phyloP scores from a whole-genome alignment of 257 asterid genomes.

The Hygrophila difformis region DNA sequence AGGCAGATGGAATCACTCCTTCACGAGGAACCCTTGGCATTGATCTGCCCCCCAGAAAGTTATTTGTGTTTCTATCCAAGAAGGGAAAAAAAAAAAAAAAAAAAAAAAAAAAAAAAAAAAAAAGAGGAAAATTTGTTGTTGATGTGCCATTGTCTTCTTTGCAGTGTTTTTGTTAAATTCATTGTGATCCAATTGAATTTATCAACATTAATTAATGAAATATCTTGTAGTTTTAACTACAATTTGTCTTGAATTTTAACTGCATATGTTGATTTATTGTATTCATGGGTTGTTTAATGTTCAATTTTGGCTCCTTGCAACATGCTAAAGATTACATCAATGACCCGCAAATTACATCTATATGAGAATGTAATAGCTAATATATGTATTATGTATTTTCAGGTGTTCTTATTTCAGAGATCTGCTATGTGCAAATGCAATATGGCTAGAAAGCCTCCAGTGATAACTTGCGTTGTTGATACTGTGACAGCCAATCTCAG shows the following conservation, averaged over 20 bases:
- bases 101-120: too few relatives aligned
- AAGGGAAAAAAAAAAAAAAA: too few relatives aligned
- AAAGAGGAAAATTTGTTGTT: background rate
- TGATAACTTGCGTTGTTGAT: slow-evolving; percentile 64
- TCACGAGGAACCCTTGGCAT: slow-evolving; percentile 97
- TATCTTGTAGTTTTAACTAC: too few relatives aligned
- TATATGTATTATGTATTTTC: slow-evolving; percentile 16
- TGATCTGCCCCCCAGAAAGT: slow-evolving; percentile 98
- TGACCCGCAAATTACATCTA: slow-evolving; percentile 17
- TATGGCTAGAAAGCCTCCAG: slow-evolving; percentile 70
- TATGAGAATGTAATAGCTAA: background rate
- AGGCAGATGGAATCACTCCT: slow-evolving; percentile 94
- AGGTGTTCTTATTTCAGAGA: slow-evolving; percentile 79
- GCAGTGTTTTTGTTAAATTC: too few relatives aligned
- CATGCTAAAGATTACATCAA: background rate
- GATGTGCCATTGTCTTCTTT: too few relatives aligned
- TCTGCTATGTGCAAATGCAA: slow-evolving; percentile 56
- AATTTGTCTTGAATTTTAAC: too few relatives aligned
- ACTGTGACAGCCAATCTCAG: slow-evolving; percentile 64
- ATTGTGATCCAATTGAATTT: too few relatives aligned
- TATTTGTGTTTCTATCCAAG: slow-evolving; percentile 2
- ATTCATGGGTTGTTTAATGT: too few relatives aligned
- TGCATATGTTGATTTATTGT: too few relatives aligned
- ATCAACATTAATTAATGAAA: too few relatives aligned
- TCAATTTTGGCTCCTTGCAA: too few relatives aligned